Base-by-base conservation (phyloP, 371 early-diverging fungal species). In the Phascolomyces articulosus region DNA sequence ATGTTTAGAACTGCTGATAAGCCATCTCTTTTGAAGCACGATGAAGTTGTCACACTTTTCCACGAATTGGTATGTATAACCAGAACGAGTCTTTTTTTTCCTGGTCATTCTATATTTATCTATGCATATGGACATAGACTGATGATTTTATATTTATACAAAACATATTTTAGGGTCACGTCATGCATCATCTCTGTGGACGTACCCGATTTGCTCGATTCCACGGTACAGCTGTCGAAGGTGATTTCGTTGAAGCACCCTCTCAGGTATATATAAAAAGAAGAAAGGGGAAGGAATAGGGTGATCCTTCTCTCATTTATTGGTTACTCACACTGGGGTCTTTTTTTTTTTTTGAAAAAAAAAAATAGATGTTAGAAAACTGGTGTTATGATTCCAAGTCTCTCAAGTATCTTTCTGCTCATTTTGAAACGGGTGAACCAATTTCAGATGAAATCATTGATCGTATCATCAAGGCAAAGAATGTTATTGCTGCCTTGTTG, bases 221-320 rank as follows among this genome's bases (percentile, higher is more conserved):
- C 84, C 92, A 93, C 41, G 94, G 94, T 57, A 90, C 91, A 4
- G 72, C 77, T 64, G 92, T 91, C 57, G 91, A 95, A 73, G 81
- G 89, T 64, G 96, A 96, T 69, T 96, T 96, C 74, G 91, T 95
- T n/a, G 96, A 96, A 81, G 91, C 92, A 9, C 96, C 95, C 24
- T 91, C 93, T 27, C 95, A 95, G 62, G 79, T 78, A 75, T n/a
- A n/a, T n/a, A n/a, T n/a, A n/a, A n/a, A n/a, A n/a, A n/a, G n/a
- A n/a, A n/a, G n/a, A n/a, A n/a, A n/a, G n/a, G n/a, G n/a, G n/a
- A n/a, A n/a, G n/a, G 53, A 31, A 34, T 1, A 34, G 6, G 0
- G 11, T 34, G 9, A 9, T 34, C 34, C 11, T 34, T 0, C 34
- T 27, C n/a, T n/a, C 2, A 34, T 16, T 23, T 23, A 51, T 51